Conservation (phyloP, 768 basidiomycete species). For the Phlegmacium glaucopus region DNA sequence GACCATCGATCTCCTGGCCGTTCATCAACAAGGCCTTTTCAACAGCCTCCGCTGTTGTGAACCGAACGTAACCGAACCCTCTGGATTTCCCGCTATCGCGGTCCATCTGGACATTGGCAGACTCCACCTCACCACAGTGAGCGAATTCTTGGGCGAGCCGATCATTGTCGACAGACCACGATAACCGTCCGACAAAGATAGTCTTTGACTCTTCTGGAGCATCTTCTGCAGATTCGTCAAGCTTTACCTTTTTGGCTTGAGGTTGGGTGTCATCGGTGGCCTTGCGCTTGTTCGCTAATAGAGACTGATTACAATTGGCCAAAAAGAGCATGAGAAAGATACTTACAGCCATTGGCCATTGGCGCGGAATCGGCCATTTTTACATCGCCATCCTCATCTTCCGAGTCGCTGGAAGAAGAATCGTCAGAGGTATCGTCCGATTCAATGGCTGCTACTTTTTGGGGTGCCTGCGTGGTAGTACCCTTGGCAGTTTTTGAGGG, state of each 20-base stretch:
- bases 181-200: constrained; percentile 89
- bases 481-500: constrained; percentile 12
- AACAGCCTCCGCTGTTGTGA: constrained; percentile 65
- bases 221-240: constrained; percentile 40
- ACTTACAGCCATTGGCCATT: constrained; percentile 23
- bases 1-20: constrained; percentile 91
- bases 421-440: constrained; percentile 11
- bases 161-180: constrained; percentile 97
- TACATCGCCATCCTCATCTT: constrained; percentile 50
- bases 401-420: constrained; percentile 26
- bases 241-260: constrained; percentile 81
- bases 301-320: constrained; percentile 1
- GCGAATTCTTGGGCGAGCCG: constrained; percentile 91
- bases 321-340: not conserved
- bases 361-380: constrained; percentile 51
- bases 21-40: constrained; percentile 78
- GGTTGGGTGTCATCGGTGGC: constrained; percentile 58
- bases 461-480: too few species aligned
- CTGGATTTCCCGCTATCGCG: constrained; percentile 79
- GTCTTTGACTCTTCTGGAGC: constrained; percentile 52
- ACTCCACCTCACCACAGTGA: constrained; percentile 81
- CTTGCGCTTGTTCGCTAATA: constrained; percentile 73
- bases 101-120: constrained; percentile 86
- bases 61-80: constrained; percentile 83
- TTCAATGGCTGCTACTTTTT: not conserved